These are phyloP conservation scores for Neohortaea acidophila DNA, from an alignment of 495 filamentous ascomycete species.

Conservation along the genomic window DNA sequence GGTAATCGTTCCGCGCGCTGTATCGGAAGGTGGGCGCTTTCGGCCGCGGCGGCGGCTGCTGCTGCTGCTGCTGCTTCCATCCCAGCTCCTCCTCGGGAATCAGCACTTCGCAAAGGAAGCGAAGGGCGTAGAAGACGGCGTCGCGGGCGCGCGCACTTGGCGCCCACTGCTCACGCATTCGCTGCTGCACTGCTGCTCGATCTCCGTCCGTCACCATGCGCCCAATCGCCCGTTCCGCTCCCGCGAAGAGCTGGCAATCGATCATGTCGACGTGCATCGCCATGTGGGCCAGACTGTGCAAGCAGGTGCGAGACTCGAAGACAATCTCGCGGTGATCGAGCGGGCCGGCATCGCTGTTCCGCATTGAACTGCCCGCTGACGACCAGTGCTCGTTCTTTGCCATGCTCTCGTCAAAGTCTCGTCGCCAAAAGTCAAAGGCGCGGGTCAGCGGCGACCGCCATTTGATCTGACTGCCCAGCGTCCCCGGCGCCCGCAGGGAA, in stretches of 20 bases:
- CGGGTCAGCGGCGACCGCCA: conserved; percentile 79
- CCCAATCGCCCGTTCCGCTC: conserved; percentile 69
- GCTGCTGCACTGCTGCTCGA: conserved; percentile 59
- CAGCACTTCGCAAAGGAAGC: conserved; percentile 70
- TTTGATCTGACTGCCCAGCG: conserved; percentile 78
- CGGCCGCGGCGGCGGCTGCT: conserved; percentile 11
- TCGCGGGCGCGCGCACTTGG: conserved; percentile 82
- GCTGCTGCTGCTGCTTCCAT: conserved; percentile 2
- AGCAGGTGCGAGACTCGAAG: conserved; percentile 71
- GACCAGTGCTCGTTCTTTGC: conserved; percentile 23
- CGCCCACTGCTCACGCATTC: conserved; percentile 84
- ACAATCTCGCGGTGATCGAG: conserved; percentile 53
- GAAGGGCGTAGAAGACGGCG: conserved; percentile 83
- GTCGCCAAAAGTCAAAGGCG: conserved; percentile 90
- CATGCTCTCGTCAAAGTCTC: conserved; percentile 79
- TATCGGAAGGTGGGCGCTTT: conserved; percentile 34
- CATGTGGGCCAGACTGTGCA: conserved; percentile 94
- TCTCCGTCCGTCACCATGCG: conserved; percentile 72
- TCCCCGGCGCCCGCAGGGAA: conserved; percentile 60
- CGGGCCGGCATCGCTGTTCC: conserved; percentile 22
- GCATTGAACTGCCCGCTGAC: conserved; percentile 21
- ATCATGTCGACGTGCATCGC: conserved; percentile 94
- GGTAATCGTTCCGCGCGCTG: conserved; percentile 72
- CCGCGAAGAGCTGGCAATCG: conserved; percentile 93
- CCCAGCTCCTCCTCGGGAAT: conserved; percentile 32